A percentile compares a stretch with the other conserved stretches of the same genome.
These are phyloP conservation scores for Massarina eburnea DNA, from an alignment of 2,329 filamentous ascomycete species.

Conservation along the genomic window DNA sequence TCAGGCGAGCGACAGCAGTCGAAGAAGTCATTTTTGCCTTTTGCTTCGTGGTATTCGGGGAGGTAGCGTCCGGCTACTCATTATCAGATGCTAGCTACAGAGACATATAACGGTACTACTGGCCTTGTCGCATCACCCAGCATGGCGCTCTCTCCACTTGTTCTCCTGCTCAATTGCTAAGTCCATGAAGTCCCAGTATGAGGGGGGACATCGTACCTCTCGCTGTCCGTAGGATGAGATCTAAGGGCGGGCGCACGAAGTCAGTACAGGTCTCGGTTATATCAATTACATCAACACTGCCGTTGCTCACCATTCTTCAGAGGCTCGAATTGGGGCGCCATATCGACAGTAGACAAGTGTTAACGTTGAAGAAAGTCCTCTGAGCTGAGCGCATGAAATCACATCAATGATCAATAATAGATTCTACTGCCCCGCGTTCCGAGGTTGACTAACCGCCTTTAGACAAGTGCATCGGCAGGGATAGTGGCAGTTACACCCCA, in stretches of 20 bases:
- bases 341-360: conserved; percentile 43
- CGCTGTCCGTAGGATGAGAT: conserved; percentile 85
- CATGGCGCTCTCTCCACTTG: conserved; percentile 89
- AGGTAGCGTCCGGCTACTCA: conserved; percentile 88
- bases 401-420: neutral
- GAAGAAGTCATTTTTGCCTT: conserved; percentile 91
- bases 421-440: conserved; percentile 24
- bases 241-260: too few relatives aligned
- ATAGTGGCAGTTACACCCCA: neutral
- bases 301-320: conserved; percentile 94
- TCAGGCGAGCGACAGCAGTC: conserved; percentile 94
- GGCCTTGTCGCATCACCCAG: conserved; percentile 99
- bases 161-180: conserved; percentile 62
- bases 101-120: conserved; percentile 19
- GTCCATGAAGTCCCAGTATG: neutral
- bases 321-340: conserved; percentile 74
- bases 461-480: conserved; percentile 17
- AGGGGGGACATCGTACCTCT: conserved; percentile 61
- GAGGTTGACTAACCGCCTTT: conserved; percentile 19
- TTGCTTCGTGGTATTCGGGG: conserved; percentile 95
- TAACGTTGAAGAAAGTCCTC: neutral
- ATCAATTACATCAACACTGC: too few relatives aligned
- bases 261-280: too few relatives aligned
- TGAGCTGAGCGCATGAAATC: neutral
- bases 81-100: conserved; percentile 11